Evolutionary conservation across 352 stramenopile genomes (phyloP).

Genomic region (Phytophthora colocasiae): DNA sequence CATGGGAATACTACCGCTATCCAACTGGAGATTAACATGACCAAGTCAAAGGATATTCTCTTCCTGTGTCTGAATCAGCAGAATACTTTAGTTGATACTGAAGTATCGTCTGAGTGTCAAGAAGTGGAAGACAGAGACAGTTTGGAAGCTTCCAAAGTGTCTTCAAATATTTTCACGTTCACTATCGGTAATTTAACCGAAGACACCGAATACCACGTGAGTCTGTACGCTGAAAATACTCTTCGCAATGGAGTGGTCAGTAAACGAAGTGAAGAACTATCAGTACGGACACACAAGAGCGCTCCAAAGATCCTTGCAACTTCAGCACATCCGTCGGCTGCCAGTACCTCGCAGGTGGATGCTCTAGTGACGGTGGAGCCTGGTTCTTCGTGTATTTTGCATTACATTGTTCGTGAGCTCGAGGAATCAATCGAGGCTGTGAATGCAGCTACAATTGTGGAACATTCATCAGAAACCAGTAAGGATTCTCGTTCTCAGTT

Average conservation of each 20-base stretch:
- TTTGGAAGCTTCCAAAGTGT: conserved; percentile 31
- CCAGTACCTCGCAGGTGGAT: conserved; percentile 45
- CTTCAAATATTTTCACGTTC: conserved; percentile 44
- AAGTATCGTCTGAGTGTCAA: conserved; percentile 21
- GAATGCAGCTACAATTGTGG: conserved; percentile 23
- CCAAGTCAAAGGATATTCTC: conserved; percentile 64
- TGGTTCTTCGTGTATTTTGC: conserved; percentile 44
- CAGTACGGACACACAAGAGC: conserved; percentile 52
- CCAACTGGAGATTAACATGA: conserved; percentile 57
- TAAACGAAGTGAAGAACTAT: conserved; percentile 7
- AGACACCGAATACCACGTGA: conserved; percentile 50
- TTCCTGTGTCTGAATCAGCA: conserved; percentile 42
- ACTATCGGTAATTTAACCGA: conserved; percentile 62
- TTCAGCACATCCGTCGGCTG: conserved; percentile 30
- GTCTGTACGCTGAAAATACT: conserved; percentile 64
- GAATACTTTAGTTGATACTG: background rate
- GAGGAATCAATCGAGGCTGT: conserved; percentile 7
- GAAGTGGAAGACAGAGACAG: conserved; percentile 40
- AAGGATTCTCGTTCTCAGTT: conserved; percentile 13
- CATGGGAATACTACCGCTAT: conserved; percentile 50
- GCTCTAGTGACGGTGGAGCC: conserved; percentile 30
- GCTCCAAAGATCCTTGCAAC: conserved; percentile 42
- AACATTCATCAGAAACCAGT: conserved; percentile 18
- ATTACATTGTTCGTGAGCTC: conserved; percentile 49
- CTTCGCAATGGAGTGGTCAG: conserved; percentile 66